Evolutionary conservation across 306 rosid genomes (phyloP).

Genomic region (Crotalaria pallida): DNA sequence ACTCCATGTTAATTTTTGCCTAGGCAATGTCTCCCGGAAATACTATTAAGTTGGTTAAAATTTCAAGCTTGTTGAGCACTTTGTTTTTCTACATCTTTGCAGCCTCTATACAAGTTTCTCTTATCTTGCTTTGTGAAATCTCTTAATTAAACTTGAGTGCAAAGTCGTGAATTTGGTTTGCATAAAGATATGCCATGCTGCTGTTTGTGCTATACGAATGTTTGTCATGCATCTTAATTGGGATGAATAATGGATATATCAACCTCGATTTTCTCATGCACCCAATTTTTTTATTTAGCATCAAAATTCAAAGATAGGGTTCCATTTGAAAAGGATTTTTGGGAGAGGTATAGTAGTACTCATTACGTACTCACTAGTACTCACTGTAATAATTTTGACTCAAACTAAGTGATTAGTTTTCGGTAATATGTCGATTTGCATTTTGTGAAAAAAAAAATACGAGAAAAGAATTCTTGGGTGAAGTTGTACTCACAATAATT

Average conservation of each 20-base stretch:
- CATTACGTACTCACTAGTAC: too few relatives aligned
- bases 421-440: too few relatives aligned
- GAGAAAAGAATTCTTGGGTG: too few relatives aligned
- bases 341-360: too few relatives aligned
- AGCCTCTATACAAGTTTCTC: neutral
- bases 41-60: neutral
- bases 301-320: too few relatives aligned
- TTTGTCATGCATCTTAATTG: constrained; percentile 11
- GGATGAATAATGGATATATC: neutral
- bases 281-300: too few relatives aligned
- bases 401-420: too few relatives aligned
- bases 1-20: constrained; percentile 27
- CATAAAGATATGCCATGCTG: neutral
- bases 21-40: constrained; percentile 10
- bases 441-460: too few relatives aligned
- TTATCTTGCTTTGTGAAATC: constrained; percentile 1
- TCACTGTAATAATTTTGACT: too few relatives aligned
- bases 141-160: neutral
- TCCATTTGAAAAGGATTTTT: too few relatives aligned
- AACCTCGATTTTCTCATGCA: too few relatives aligned
- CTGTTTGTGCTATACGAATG: constrained; percentile 4
- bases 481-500: too few relatives aligned
- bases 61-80: neutral
- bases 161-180: neutral
- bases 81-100: constrained; percentile 11